Evolutionary conservation across 768 basidiomycete species (phyloP), one percentile per base, ranked within the genome.

Genomic region (Lactarius tabidus): DNA sequence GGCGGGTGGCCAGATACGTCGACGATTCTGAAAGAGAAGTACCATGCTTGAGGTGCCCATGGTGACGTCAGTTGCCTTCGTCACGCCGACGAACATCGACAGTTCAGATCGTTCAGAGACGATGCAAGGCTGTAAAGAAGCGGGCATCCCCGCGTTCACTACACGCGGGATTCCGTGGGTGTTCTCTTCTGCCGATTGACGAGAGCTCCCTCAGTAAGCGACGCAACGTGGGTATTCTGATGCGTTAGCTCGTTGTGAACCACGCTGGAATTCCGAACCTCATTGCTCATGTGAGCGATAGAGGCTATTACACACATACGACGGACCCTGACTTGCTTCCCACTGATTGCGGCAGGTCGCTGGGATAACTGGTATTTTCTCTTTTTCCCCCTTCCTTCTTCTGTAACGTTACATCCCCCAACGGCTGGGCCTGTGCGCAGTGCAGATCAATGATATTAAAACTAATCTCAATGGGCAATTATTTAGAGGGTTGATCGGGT

Each of bases 31-130:
- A 75, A 74, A 67, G 77, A 79, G 33, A 70, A 71, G 9, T 79
- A 77, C 69, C 31, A 74, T 51, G 66, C 70, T 6, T 79, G 76
- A 75, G 70, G 69, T 10, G 78, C 79, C 2, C 78, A 79, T 69
- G 72, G 71, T 72, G 8, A 41, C 56, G 31, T 23, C 70, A 73
- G 79, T 79, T 39, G 77, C 80, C 7, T 77, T 80, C 70, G 79
- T 80, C 65, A 80, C 79, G 3, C 79, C 78, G 17, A 79, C 79
- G 65, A 77, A 71, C 57, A 70, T n/a, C n/a, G n/a, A n/a, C n/a
- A n/a, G n/a, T n/a, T n/a, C 70, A 26, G 79, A 79, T 3, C 78
- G 80, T 71, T 73, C 72, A 33, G 78, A 79, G 71, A 76, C 80
- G 54, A 80, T 79, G 78, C 75, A 73, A 60, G 78, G 77, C 6